Evolutionary conservation across 108 stramenopile genomes (phyloP).

Genomic region (Nitzschia putrida): DNA sequence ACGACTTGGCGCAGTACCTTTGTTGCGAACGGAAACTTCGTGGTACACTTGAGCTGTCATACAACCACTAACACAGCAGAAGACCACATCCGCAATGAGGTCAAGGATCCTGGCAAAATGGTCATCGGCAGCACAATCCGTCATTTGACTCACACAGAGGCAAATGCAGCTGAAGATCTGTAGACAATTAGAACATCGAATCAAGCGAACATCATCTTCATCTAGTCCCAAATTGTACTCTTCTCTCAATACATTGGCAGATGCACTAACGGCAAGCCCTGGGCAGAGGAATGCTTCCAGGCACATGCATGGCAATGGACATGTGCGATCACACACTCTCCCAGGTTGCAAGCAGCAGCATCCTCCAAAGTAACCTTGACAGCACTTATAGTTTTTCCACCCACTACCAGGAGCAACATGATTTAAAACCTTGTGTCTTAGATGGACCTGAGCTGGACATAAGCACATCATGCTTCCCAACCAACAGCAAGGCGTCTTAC

Average conservation of each 20-base stretch:
- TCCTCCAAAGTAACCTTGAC: conserved; percentile 77
- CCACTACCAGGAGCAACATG: conserved; percentile 66
- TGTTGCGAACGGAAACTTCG: conserved; percentile 50
- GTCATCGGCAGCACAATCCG: conserved; percentile 39
- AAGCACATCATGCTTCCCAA: conserved; percentile 55
- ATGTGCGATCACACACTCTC: conserved; percentile 55
- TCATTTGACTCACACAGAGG: conserved; percentile 15
- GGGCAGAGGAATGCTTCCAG: conserved; percentile 64
- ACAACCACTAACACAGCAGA: conserved; percentile 71
- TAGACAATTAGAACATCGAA: conserved; percentile 78
- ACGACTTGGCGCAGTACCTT: not conserved
- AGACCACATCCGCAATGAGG: conserved; percentile 59
- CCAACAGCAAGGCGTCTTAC: conserved; percentile 63
- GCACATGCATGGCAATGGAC: conserved; percentile 76
- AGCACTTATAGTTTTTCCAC: conserved; percentile 72
- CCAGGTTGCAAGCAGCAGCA: conserved; percentile 68
- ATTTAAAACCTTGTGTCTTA: conserved; percentile 73
- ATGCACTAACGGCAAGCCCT: conserved; percentile 67
- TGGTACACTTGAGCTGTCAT: conserved; percentile 76
- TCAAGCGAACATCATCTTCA: conserved; percentile 73
- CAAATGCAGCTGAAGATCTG: conserved; percentile 29
- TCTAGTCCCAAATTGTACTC: conserved; percentile 68
- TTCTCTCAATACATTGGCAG: conserved; percentile 57
- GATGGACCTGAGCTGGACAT: conserved; percentile 60
- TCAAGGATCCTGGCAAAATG: conserved; percentile 40